These are phyloP conservation scores for Botrytis fragariae DNA, from an alignment of 2,329 filamentous ascomycete species.

Conservation along the genomic window DNA sequence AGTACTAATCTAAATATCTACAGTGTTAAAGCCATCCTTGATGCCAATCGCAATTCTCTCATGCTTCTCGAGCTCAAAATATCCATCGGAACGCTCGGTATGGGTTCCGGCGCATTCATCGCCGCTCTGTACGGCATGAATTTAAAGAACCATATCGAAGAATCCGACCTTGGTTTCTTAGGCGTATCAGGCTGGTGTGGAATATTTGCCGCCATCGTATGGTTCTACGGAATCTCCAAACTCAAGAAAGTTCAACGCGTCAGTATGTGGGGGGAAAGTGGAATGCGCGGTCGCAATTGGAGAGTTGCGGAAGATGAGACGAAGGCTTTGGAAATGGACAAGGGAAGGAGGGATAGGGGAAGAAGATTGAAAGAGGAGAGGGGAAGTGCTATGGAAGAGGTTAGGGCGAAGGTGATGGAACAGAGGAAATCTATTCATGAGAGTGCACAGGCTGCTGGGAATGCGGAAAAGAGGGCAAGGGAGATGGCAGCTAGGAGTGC, in stretches of 20 bases:
- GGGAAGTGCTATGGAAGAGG: constrained; percentile 25
- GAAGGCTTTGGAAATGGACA: constrained; percentile 30
- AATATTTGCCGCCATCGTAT: constrained; percentile 72
- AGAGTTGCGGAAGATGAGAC: constrained; percentile 32
- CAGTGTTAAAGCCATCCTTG: constrained; percentile 92
- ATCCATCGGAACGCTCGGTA: constrained; percentile 89
- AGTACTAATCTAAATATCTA: background rate
- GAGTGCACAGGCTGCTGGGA: background rate
- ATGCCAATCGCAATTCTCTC: constrained; percentile 95
- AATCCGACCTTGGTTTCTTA: constrained; percentile 81
- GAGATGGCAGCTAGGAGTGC: background rate
- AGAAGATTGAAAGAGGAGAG: constrained; percentile 33
- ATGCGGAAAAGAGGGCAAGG: background rate
- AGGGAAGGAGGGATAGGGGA: constrained; percentile 29
- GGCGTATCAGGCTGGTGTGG: constrained; percentile 70
- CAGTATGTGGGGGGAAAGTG: constrained; percentile 63
- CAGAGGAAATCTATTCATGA: constrained; percentile 8
- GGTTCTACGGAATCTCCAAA: constrained; percentile 78
- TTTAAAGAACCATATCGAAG: constrained; percentile 96
- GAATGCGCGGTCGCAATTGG: constrained; percentile 33
- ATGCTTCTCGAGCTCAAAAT: constrained; percentile 98
- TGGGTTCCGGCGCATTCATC: constrained; percentile 90
- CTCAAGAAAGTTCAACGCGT: constrained; percentile 83
- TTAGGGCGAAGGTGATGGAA: constrained; percentile 17
- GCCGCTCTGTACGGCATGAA: constrained; percentile 99